phyloP scores from a whole-genome alignment of 1,284 basidiomycete species.

The Ceratobasidium sp. region DNA sequence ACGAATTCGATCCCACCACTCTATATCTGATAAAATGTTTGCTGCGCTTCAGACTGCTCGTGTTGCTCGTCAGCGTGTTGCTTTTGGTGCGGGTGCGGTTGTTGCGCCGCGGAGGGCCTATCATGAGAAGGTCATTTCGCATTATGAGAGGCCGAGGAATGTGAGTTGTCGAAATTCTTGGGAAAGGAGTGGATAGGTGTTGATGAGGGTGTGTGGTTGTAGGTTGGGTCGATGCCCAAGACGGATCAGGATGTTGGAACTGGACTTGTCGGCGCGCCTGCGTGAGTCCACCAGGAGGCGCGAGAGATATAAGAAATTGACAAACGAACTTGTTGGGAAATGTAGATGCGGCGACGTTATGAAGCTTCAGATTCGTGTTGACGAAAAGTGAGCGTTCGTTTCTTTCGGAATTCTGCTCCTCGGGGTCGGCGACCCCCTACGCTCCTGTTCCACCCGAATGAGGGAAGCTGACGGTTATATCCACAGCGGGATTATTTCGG shows the following conservation, averaged over 20 bases:
- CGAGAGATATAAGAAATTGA: no score
- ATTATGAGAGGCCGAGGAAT: constrained; percentile 96
- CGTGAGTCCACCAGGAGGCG: no score
- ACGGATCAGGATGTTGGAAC: constrained; percentile 93
- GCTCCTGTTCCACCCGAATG: not conserved
- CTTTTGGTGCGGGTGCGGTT: constrained; percentile 19
- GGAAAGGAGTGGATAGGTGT: constrained; percentile 62
- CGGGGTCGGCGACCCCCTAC: not conserved
- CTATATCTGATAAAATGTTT: constrained; percentile 35
- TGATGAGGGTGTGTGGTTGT: constrained; percentile 62
- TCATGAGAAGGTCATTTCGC: constrained; percentile 95
- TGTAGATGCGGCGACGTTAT: constrained; percentile 91
- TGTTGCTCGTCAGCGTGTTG: constrained; percentile 33
- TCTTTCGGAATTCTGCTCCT: constrained; percentile 5
- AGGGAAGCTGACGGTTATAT: constrained; percentile 1
- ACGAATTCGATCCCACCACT: no score
- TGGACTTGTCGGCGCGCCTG: constrained; percentile 97
- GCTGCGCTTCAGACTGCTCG: constrained; percentile 35
- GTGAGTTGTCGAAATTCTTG: constrained; percentile 68
- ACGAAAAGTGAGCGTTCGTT: constrained; percentile 69
- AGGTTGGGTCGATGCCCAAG: constrained; percentile 97
- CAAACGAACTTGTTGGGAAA: no score
- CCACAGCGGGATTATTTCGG: constrained; percentile 84
- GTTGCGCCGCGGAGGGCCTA: constrained; percentile 71
- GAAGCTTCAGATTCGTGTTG: constrained; percentile 99